Conservation (phyloP, 768 basidiomycete species). For the Scleroderma citrinum region DNA sequence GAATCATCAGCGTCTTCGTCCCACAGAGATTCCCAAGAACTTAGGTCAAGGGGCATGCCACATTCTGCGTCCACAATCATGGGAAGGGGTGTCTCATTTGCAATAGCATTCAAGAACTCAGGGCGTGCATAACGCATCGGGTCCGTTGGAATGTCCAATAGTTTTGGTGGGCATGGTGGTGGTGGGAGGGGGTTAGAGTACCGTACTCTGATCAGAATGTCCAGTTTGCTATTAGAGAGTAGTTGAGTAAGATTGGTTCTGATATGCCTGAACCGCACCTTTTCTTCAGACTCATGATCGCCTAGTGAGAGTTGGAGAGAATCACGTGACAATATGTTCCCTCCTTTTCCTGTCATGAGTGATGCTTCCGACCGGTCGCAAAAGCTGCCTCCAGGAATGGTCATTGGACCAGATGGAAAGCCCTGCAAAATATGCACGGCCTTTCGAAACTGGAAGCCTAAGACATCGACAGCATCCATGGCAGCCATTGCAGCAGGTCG, state of each 20-base stretch:
- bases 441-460: constrained; percentile 64
- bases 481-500: constrained; percentile 27
- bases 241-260: neutral
- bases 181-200: constrained; percentile 92
- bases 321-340: neutral
- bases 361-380: neutral
- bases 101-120: constrained; percentile 76
- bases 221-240: constrained; percentile 57
- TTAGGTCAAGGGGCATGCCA: constrained; percentile 92
- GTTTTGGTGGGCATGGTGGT: constrained; percentile 95
- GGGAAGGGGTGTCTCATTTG: constrained; percentile 77
- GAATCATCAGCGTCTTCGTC: constrained; percentile 70
- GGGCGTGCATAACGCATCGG: constrained; percentile 83
- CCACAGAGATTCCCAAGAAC: constrained; percentile 79
- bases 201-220: constrained; percentile 88
- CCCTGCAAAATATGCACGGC: constrained; percentile 91
- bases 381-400: constrained; percentile 65
- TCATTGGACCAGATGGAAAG: constrained; percentile 90
- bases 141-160: constrained; percentile 88
- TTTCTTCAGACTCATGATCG: constrained; percentile 50
- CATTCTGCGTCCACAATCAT: constrained; percentile 97
- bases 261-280: constrained; percentile 29
- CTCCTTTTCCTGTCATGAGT: no score
- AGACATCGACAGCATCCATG: constrained; percentile 22
- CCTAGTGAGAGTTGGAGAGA: neutral